Percentiles rank a stretch among this genome's conserved stretches.
Conservation (phyloP, 805 yeast genomes). For the Yamadazyma akitaensis region DNA sequence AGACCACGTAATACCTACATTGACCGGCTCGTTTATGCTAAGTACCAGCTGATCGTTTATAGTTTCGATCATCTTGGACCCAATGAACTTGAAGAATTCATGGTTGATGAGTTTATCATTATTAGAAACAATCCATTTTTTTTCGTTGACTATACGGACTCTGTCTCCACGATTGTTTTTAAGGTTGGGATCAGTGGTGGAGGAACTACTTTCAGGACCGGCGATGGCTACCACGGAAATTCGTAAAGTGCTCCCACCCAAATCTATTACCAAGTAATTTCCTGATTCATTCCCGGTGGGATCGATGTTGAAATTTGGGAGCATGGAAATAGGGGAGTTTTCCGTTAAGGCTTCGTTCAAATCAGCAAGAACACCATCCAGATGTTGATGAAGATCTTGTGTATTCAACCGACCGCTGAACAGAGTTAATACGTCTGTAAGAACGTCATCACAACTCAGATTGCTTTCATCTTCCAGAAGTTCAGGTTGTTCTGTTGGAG, state of each 20-base stretch:
- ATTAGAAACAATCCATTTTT: conserved; percentile 39
- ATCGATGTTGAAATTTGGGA: conserved; percentile 35
- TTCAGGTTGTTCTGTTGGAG: background rate
- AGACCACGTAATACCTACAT: conserved; percentile 26
- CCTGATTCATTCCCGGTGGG: conserved; percentile 39
- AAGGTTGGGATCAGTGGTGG: conserved; percentile 8
- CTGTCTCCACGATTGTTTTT: conserved; percentile 17
- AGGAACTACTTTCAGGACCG: background rate
- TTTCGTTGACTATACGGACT: conserved; percentile 25
- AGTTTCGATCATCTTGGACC: conserved; percentile 24
- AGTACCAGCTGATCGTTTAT: conserved; percentile 9
- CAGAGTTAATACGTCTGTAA: conserved; percentile 3
- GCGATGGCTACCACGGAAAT: conserved; percentile 35
- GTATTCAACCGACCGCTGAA: conserved; percentile 7
- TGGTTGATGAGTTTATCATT: conserved; percentile 36
- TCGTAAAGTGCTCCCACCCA: conserved; percentile 57
- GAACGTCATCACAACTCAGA: conserved; percentile 4
- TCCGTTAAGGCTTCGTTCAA: conserved; percentile 28
- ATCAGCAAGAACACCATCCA: conserved; percentile 20
- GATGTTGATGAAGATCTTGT: conserved; percentile 13
- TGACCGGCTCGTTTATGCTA: conserved; percentile 7
- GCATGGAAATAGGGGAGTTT: conserved; percentile 33
- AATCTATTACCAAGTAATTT: conserved; percentile 46
- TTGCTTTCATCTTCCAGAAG: conserved; percentile 5
- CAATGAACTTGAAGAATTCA: conserved; percentile 44